Evolutionary conservation across 352 stramenopile genomes (phyloP).

Genomic region (Globisporangium iwayamae): DNA sequence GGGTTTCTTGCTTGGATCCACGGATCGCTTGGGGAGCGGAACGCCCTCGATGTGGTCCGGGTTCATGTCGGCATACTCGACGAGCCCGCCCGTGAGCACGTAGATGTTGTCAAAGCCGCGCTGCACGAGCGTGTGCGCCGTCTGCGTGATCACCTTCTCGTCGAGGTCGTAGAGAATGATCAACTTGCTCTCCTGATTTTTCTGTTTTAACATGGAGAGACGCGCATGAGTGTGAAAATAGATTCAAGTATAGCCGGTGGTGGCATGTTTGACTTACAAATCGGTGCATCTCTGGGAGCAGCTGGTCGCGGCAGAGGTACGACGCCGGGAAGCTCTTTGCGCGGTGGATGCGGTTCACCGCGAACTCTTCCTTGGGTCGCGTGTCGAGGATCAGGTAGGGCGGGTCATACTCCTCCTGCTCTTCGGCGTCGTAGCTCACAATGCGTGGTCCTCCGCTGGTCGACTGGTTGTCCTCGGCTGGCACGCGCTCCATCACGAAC

Average conservation of each 20-base stretch:
- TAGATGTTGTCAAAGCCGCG: constrained; percentile 85
- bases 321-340: constrained; percentile 59
- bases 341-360: constrained; percentile 62
- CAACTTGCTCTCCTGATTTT: constrained; percentile 74
- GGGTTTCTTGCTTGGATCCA: constrained; percentile 51
- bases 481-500: constrained; percentile 68
- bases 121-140: constrained; percentile 68
- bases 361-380: constrained; percentile 64
- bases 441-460: constrained; percentile 46
- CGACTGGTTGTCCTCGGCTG: constrained; percentile 39
- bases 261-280: constrained; percentile 33
- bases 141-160: constrained; percentile 57
- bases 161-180: constrained; percentile 80
- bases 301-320: constrained; percentile 56
- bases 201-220: constrained; percentile 25
- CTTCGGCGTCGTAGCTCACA: constrained; percentile 74
- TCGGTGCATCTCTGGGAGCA: constrained; percentile 71
- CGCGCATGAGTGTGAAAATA: background rate
- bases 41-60: constrained; percentile 67
- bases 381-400: constrained; percentile 77
- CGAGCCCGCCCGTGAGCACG: constrained; percentile 62
- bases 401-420: constrained; percentile 72
- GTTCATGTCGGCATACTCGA: constrained; percentile 61
- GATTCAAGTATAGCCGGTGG: background rate
- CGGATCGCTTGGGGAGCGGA: constrained; percentile 46